A percentile compares a stretch with the other conserved stretches of the same genome.
Conservation (phyloP, 2,329 filamentous ascomycete species). For the Colletotrichum tamarilloi region DNA sequence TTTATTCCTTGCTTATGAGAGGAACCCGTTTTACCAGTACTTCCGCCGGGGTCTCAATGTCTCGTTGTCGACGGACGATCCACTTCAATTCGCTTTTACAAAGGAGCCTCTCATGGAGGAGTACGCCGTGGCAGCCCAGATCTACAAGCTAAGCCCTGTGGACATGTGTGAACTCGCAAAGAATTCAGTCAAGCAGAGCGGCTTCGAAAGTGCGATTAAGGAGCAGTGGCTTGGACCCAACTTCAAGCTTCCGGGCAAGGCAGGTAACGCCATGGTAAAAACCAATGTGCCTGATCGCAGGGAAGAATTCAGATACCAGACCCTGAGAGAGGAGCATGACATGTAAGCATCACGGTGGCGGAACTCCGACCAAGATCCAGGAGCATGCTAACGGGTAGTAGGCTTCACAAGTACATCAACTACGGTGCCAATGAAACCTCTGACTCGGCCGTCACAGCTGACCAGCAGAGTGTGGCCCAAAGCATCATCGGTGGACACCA, state of each 20-base stretch:
- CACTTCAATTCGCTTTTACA: conserved; percentile 96
- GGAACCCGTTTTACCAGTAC: conserved; percentile 95
- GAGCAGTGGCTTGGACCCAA: conserved; percentile 88
- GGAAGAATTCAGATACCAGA: conserved; percentile 90
- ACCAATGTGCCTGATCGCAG: conserved; percentile 96
- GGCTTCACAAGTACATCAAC: conserved; percentile 31
- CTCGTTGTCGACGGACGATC: conserved; percentile 95
- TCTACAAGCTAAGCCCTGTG: conserved; percentile 95
- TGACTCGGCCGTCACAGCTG: conserved; percentile 4
- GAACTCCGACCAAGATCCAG: neutral
- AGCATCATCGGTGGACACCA: conserved; percentile 23
- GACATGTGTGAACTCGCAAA: conserved; percentile 99
- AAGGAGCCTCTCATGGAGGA: conserved; percentile 98
- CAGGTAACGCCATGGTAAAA: conserved; percentile 93
- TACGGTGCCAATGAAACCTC: conserved; percentile 8
- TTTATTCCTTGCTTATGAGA: conserved; percentile 93
- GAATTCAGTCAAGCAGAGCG: conserved; percentile 94
- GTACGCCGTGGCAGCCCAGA: conserved; percentile 97
- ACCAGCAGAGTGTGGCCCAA: conserved; percentile 20
- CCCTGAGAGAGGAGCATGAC: conserved; percentile 82
- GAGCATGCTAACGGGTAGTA: conserved; percentile 4
- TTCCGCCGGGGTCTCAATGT: conserved; percentile 96
- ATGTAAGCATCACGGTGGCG: conserved; percentile 71
- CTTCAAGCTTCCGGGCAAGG: conserved; percentile 81
- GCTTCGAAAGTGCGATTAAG: conserved; percentile 90